Base-by-base conservation (phyloP, 2,329 filamentous ascomycete species). In the Sphaceloma murrayae region DNA sequence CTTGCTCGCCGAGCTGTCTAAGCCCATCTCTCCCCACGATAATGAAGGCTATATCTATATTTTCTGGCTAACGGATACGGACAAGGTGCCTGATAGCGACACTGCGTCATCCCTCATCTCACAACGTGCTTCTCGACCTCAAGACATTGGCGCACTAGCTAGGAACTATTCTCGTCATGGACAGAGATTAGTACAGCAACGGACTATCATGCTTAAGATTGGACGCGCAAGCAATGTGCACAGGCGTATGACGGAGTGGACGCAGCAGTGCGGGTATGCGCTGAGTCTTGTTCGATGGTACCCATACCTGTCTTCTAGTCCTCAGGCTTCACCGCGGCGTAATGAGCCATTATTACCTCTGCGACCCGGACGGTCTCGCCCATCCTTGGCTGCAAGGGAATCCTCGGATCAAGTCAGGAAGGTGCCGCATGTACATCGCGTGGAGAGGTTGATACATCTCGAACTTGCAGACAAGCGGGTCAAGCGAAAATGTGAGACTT, bases 31-130 rank as follows among this genome's bases (percentile, higher is more conserved):
- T 0, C 68, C 76, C 16, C 67, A 73, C 44, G 85, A 91, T 52
- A 85, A 93, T 53, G 70, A 82, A 9, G 91, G 91, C 27, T 98
- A 91, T 66, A 96, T 98, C 53, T 98, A 98, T 72, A 94, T 98
- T 63, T 98, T 96, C 71, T 95, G 89, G 87, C 73, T 95, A 16
- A 95, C 86, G 1, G 79, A 86, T 22, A 69, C 74, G 26, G 73
- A 71, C 2, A 65, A 75, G 5, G 60, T 70, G 0, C 61, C 74
- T 0, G 66, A 69, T 80, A 31, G 63, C 17, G 54, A 57, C 3
- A 32, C 63, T 61, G 43, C 62, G 5, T 51, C 54, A 19, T 59
- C 56, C 1, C 49, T 62, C 3, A 52, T 63, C 11, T 46, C 59
- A 5, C 53, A 46, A 13, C 55, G 14, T 45, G 2, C 10, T 7